Evolutionary conservation across 2,329 filamentous ascomycete genomes (phyloP), one percentile per base, ranked within the genome.

Genomic region (Fusarium metavorans): DNA sequence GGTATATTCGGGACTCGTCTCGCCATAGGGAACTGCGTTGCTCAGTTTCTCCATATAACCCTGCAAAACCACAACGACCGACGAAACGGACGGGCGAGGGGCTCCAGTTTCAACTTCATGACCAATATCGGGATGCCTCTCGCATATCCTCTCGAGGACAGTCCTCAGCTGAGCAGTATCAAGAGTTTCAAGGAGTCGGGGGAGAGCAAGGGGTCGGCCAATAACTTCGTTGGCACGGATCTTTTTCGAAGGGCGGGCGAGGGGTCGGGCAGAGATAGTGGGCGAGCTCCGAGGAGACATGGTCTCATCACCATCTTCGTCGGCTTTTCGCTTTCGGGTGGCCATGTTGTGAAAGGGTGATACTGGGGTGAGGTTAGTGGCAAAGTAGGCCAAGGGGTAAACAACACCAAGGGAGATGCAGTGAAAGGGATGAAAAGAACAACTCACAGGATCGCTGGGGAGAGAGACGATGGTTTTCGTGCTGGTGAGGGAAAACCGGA

Each of bases 111-210:
- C 91, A 52, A 99, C 93, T 83, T 98, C 95, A 62, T 94, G 90
- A 63, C 92, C 92, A 72, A 99, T 93, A 74, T 94, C 92, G 5
- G 95, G 95, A 81, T 97, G 95, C 76, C 93, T 91, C 80, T 97
- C 94, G 85, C 95, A 98, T 81, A 99, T 94, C 64, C 93, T 92
- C 82, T 95, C 94, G n/a, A 99, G 89, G 2, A 98, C 92, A 39
- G 91, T 91, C 76, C 96, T 92, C 79, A 99, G 89, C 76, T 97
- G 94, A 69, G 94, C 90, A 70, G 92, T 92, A 80, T 97, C 94
- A 52, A 99, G 90, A 0, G 97, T 98, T 85, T 99, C 96, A 72
- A 99, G 91, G n/a, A 99, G 90, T 79, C 97, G 92, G 67, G 88
- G 87, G 9, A 91, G 85, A 3, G 85, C 79, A 48, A 91, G 84